These are phyloP conservation scores for Boletus eberwhitei DNA, from an alignment of 768 basidiomycete species.

Conservation along the genomic window DNA sequence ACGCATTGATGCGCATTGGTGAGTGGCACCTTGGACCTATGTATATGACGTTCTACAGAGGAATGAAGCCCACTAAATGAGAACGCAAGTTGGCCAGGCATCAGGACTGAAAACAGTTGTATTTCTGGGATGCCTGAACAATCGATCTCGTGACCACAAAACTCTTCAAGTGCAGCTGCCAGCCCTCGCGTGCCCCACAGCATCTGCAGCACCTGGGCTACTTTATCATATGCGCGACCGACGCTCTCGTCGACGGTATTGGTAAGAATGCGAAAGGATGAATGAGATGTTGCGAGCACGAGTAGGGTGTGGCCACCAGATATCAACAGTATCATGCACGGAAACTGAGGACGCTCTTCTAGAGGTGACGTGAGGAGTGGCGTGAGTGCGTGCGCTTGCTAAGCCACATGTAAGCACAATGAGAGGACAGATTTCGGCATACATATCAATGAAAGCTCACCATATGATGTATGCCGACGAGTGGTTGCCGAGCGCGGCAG, in stretches of 20 bases:
- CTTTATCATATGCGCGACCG: slow-evolving; percentile 82
- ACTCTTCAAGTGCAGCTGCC: slow-evolving; percentile 79
- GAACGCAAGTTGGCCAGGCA: slow-evolving; percentile 58
- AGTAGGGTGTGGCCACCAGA: slow-evolving; percentile 96
- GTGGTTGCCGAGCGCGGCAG: slow-evolving; percentile 73
- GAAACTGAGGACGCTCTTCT: slow-evolving; percentile 54
- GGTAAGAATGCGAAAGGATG: slow-evolving; percentile 64
- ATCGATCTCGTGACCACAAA: slow-evolving; percentile 40
- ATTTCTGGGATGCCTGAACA: slow-evolving; percentile 28
- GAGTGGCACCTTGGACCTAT: slow-evolving; percentile 32
- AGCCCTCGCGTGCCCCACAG: slow-evolving; percentile 62
- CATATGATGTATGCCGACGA: slow-evolving; percentile 96
- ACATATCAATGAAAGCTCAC: slow-evolving; percentile 37
- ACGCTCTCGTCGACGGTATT: slow-evolving; percentile 74
- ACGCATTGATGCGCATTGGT: slow-evolving; percentile 32
- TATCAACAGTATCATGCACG: slow-evolving; percentile 84
- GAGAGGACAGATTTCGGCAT: not conserved
- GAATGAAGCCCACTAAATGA: slow-evolving; percentile 82
- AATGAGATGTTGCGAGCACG: slow-evolving; percentile 61
- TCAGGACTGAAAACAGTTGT: slow-evolving; percentile 44
- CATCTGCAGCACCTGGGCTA: slow-evolving; percentile 65
- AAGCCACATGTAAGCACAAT: not conserved
- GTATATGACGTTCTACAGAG: slow-evolving; percentile 57
- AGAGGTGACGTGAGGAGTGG: slow-evolving; percentile 60
- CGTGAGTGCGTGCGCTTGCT: slow-evolving; percentile 95